Conservation (phyloP, 345 rosid genomes). For the Salix caprea region DNA sequence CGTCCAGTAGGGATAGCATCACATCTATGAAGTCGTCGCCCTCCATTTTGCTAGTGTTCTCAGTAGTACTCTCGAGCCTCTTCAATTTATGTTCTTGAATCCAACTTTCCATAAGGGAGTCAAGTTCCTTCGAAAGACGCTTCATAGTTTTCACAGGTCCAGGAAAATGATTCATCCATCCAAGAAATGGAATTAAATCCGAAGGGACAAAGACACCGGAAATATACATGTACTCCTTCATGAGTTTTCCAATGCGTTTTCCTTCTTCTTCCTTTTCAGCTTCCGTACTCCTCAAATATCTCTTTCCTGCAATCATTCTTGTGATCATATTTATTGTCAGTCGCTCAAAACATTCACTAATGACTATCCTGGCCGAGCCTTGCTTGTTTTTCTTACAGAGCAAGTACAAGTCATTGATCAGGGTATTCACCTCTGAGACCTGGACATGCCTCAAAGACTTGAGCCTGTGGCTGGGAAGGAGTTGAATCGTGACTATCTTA, state of each 20-base stretch:
- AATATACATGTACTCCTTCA: conserved; percentile 28
- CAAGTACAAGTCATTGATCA: conserved; percentile 11
- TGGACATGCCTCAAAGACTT: conserved; percentile 18
- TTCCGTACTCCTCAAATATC: neutral
- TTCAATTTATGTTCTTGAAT: conserved; percentile 29
- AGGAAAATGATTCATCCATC: conserved; percentile 24
- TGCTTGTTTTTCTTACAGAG: neutral
- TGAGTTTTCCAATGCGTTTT: conserved; percentile 15
- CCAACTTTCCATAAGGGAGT: conserved; percentile 26
- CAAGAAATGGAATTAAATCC: conserved; percentile 28
- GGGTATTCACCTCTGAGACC: conserved; percentile 12
- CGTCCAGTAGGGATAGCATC: conserved; percentile 15
- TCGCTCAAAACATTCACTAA: conserved; percentile 15
- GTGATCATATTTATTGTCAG: conserved; percentile 17
- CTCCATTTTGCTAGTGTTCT: neutral
- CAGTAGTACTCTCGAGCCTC: neutral
- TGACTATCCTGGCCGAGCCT: neutral
- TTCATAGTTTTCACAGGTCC: conserved; percentile 14
- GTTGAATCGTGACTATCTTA: conserved; percentile 6
- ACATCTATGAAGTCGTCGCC: conserved; percentile 17
- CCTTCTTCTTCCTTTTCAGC: conserved; percentile 17
- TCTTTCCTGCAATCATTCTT: conserved; percentile 28
- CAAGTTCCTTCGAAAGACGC: conserved; percentile 23
- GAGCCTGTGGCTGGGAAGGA: conserved; percentile 20
- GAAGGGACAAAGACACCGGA: conserved; percentile 23